Evolutionary conservation across 345 rosid species (phyloP).

Genomic region (Odontarrhena argentea): DNA sequence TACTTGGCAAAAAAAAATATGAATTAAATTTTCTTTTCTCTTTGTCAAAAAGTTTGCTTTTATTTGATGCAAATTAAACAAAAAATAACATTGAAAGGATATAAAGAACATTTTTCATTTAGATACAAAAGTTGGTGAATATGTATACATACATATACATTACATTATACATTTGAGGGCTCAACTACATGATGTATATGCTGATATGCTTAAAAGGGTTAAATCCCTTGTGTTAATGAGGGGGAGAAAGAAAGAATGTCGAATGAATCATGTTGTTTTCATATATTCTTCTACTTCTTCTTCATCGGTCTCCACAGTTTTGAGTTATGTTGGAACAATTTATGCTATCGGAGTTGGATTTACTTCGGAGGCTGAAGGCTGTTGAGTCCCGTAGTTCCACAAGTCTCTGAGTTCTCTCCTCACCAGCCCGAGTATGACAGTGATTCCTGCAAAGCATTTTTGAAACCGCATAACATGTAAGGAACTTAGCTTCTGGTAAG

Average conservation of each 20-base stretch:
- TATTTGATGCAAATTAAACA: too few relatives aligned
- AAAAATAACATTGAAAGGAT: background rate
- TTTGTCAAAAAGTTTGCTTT: too few relatives aligned
- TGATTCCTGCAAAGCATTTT: slow-evolving; percentile 49
- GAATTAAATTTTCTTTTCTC: too few relatives aligned
- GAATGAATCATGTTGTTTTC: slow-evolving; percentile 8
- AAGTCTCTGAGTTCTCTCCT: slow-evolving; percentile 70
- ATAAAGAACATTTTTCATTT: background rate
- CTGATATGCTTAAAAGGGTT: slow-evolving; percentile 21
- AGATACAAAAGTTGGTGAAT: slow-evolving; percentile 1
- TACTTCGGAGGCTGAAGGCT: slow-evolving; percentile 35
- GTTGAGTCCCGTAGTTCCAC: slow-evolving; percentile 55
- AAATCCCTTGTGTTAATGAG: slow-evolving; percentile 10
- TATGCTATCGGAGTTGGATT: slow-evolving; percentile 31
- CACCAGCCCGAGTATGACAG: slow-evolving; percentile 55
- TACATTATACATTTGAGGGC: slow-evolving; percentile 21
- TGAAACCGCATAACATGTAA: slow-evolving; percentile 7
- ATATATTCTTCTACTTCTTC: background rate
- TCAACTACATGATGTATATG: slow-evolving; percentile 11
- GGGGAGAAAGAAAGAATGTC: background rate
- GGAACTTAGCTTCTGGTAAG: background rate
- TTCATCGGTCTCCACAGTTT: background rate
- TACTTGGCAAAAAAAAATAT: too few relatives aligned
- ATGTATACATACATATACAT: background rate
- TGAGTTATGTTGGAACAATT: slow-evolving; percentile 10